Evolutionary conservation across 768 basidiomycete species (phyloP).

Genomic region (Boletus tomentosulus): DNA sequence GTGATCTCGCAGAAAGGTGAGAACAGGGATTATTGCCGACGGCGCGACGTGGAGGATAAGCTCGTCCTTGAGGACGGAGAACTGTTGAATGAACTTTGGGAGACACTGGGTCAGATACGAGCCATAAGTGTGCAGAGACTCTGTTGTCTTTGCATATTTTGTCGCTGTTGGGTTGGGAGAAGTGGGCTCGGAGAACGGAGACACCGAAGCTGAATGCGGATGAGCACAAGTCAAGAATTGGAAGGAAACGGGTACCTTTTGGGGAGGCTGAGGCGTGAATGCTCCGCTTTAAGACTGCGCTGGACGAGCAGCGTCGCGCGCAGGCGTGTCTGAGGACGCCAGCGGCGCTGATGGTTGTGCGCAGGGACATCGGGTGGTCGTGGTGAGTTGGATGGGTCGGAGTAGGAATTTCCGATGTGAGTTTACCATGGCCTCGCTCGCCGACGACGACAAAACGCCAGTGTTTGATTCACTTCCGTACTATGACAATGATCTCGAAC

Average conservation of each 20-base stretch:
- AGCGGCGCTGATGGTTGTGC: constrained; percentile 41
- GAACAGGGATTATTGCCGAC: constrained; percentile 73
- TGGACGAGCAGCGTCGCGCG: constrained; percentile 30
- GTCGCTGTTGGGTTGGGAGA: constrained; percentile 82
- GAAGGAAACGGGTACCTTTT: constrained; percentile 39
- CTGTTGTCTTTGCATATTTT: constrained; percentile 66
- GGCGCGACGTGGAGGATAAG: constrained; percentile 86
- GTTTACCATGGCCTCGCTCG: constrained; percentile 22
- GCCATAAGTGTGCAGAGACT: constrained; percentile 84
- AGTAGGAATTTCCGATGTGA: constrained; percentile 22
- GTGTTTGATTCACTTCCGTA: constrained; percentile 88
- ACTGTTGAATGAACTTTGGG: constrained; percentile 97
- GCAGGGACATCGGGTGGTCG: constrained; percentile 38
- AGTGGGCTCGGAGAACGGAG: constrained; percentile 86
- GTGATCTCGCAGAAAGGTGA: constrained; percentile 94
- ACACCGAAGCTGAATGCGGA: constrained; percentile 46
- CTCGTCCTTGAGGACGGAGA: constrained; percentile 95
- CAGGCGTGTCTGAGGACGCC: constrained; percentile 40
- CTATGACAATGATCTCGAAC: constrained; percentile 89
- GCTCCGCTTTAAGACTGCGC: constrained; percentile 30
- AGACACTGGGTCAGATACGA: constrained; percentile 91
- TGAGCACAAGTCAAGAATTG: constrained; percentile 7
- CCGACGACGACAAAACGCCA: constrained; percentile 17
- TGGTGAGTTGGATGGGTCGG: constrained; percentile 15
- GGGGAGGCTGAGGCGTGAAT: constrained; percentile 46